These are phyloP conservation scores for Digitaria exilis DNA, from an alignment of 202 grass and related monocot species.

Conservation along the genomic window DNA sequence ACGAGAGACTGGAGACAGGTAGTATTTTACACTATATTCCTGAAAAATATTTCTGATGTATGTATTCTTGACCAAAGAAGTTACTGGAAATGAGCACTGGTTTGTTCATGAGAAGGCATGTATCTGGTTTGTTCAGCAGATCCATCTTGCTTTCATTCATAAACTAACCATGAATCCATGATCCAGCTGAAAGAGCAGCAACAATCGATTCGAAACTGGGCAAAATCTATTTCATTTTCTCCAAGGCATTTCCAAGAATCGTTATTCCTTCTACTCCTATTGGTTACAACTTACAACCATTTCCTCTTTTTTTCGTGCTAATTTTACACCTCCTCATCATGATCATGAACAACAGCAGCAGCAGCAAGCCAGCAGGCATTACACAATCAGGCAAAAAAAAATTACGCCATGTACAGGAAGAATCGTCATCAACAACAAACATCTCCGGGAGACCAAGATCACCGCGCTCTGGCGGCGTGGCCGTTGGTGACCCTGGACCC, in stretches of 20 bases:
- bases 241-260: not conserved
- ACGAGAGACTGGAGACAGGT: not conserved
- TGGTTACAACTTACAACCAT: conserved; percentile 13
- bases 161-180: not conserved
- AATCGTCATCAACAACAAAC: conserved; percentile 30
- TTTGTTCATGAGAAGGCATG: not conserved
- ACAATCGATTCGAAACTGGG: not conserved
- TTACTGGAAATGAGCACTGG: not conserved
- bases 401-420: conserved; percentile 53
- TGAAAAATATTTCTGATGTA: not conserved
- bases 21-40: not conserved
- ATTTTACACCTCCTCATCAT: conserved; percentile 36
- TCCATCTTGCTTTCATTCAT: not conserved
- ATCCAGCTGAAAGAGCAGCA: not conserved
- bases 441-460: not conserved
- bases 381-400: conserved; percentile 47
- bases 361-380: not conserved
- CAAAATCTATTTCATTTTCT: not conserved
- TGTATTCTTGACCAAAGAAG: not conserved
- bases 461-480: conserved; percentile 34
- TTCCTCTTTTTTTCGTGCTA: conserved; percentile 20
- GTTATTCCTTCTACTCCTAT: conserved; percentile 41
- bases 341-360: not conserved
- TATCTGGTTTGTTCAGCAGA: not conserved
- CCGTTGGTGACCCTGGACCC: conserved; percentile 19